Evolutionary conservation across 306 rosid species (phyloP).

Genomic region (barrel medic (Medicago truncatula)): DNA sequence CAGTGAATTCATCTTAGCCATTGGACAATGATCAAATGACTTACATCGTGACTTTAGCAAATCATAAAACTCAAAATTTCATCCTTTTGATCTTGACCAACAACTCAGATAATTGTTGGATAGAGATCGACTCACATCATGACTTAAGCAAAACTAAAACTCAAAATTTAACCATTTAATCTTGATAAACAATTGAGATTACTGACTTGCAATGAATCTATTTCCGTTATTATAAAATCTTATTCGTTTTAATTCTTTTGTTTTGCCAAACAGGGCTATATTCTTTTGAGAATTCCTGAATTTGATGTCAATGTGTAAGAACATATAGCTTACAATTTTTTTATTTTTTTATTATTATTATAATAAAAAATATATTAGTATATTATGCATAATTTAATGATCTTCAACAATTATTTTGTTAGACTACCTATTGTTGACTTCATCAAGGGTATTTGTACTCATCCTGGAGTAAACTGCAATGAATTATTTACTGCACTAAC

Average conservation of each 20-base stretch:
- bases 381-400: background rate
- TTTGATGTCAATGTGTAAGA: constrained; percentile 72
- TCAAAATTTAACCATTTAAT: too few species aligned
- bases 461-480: constrained; percentile 54
- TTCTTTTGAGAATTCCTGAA: constrained; percentile 51
- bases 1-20: background rate
- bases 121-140: background rate
- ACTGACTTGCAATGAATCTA: too few species aligned
- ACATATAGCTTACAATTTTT: background rate
- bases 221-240: too few species aligned
- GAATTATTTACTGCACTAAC: constrained; percentile 51
- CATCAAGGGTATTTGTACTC: constrained; percentile 49
- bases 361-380: background rate
- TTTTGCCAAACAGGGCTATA: constrained; percentile 50
- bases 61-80: too few species aligned
- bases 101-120: background rate
- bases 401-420: background rate
- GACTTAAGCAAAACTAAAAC: background rate
- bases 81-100: background rate
- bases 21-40: background rate
- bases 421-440: constrained; percentile 43
- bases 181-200: too few species aligned
- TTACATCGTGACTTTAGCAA: background rate
- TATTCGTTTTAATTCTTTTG: background rate
- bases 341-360: too few species aligned